Base-by-base conservation (phyloP, 208 protist genomes). In the Tritrichomonas musculus region DNA sequence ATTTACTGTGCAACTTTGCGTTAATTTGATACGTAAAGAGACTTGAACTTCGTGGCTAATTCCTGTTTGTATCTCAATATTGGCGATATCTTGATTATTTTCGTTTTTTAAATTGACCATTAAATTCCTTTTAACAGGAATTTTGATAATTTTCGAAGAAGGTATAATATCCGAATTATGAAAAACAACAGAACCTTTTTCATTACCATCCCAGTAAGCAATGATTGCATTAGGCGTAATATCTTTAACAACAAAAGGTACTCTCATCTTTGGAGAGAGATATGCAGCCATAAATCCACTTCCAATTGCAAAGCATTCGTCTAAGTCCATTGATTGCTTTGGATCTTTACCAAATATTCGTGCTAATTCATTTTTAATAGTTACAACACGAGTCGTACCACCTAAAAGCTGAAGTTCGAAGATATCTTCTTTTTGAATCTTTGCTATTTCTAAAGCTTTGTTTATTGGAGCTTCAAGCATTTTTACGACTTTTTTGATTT, bases 221-320 rank as follows among this genome's bases (percentile, higher is more conserved):
- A 33, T 88, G 17, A 88, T 11, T 39, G 44, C 13, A 47, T 57
- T 39, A 17, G 77, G 77, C 53, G 77, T n/a, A n/a, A 88, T 60
- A 88, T 88, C 77, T 20, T 55, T 57, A 25, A 88, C 47, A 17
- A 44, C 3, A 8, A 88, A 33, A 39, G 77, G 27, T 57, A 44
- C 77, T 39, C 27, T 57, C 14, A 53, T 14, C 33, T 53, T 57
- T 88, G n/a, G n/a, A 44, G 41, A 39, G 0, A 57, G 27, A 30
- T 22, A 17, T 1, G 44, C 17, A 5, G 41, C 77, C 33, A 57
- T 60, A 36, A 57, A 88, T 20, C 47, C 47, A 57, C 77, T 60
- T 2, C 77, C 77, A 36, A 88, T 53, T 2, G 77, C 77, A 36
- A 88, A 53, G 30, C 77, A 88, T 88, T 88, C 77, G 57, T 88